Percentiles rank a stretch among this genome's conserved stretches.
phyloP scores from a whole-genome alignment of 257 asterid genomes.

The Solanum boliviense region DNA sequence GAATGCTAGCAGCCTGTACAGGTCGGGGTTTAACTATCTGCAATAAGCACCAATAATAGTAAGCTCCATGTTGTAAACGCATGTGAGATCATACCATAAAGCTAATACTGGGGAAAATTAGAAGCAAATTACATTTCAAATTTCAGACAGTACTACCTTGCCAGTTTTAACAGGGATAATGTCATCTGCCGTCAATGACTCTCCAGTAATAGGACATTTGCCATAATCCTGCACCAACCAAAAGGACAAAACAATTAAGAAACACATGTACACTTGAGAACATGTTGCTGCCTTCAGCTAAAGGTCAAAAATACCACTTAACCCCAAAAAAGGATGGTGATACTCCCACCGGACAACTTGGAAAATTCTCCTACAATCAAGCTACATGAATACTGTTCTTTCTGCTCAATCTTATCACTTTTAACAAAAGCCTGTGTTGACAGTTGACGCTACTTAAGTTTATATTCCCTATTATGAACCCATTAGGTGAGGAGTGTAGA shows the following conservation, averaged over 20 bases:
- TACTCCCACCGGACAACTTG: neutral
- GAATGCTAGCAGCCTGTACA: slow-evolving; percentile 96
- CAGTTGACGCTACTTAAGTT: neutral
- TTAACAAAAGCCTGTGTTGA: neutral
- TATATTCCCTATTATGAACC: neutral
- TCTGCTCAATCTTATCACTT: neutral
- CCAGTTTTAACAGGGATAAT: slow-evolving; percentile 76
- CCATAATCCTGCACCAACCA: slow-evolving; percentile 58
- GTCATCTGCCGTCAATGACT: slow-evolving; percentile 74
- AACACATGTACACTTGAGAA: neutral
- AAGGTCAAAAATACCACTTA: neutral
- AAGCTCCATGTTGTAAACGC: neutral
- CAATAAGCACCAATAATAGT: neutral
- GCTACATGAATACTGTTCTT: neutral
- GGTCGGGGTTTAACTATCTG: slow-evolving; percentile 95
- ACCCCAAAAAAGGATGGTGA: neutral
- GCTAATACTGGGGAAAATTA: neutral
- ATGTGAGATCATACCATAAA: neutral
- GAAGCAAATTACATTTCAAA: neutral
- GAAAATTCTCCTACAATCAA: neutral
- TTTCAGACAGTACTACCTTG: slow-evolving; percentile 36
- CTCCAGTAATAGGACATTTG: slow-evolving; percentile 96
- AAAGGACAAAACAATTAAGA: neutral
- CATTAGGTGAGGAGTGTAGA: neutral
- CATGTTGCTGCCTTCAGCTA: neutral